Base-by-base conservation (phyloP, 345 rosid genomes). In the Rhodomyrtus tomentosa region DNA sequence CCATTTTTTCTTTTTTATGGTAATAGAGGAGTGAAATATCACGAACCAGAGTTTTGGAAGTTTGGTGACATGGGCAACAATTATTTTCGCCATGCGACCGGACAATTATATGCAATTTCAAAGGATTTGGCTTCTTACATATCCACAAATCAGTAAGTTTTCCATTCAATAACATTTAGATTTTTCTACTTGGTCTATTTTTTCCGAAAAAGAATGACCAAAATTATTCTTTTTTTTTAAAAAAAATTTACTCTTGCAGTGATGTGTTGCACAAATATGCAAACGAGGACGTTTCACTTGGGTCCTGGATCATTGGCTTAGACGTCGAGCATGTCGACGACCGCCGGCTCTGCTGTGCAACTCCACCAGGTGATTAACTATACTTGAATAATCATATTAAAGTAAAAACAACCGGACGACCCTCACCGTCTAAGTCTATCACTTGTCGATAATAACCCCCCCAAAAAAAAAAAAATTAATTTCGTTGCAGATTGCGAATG, bases 11-110 rank as follows among this genome's bases (percentile, higher is more conserved):
- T 62, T 42, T 86, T 49, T 82, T 24, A 25, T 9, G 85, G 82
- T 25, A 87, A 85, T 88, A 95, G 98, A 85, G 95, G 93, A 80
- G 96, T 93, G 86, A 96, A 88, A 91, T 96, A 96, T 88, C 92
- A 96, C 83, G 99, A 96, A 86, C 98, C 96, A 1, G 98, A 96
- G 87, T 88, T 90, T 86, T 96, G 98, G 98, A 96, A 95, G 89
- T 96, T 96, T 62, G 98, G 98, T 50, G 93, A 86, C 82, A 50
- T 85, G 5, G 98, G 96, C 18, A 96, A 95, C 91, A 93, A 86
- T 80, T 95, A 96, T 83, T 95, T 96, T 74, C 96, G 98, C 13
- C 98, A 93, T 80, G 99, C 99, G 27, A 91, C 98, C 0, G 99
- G 99, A 51, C 97, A 96, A 87, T 84, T 96, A 48, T 96, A 96